Conservation (phyloP, 345 rosid species). For the Arabis hirsuta region DNA sequence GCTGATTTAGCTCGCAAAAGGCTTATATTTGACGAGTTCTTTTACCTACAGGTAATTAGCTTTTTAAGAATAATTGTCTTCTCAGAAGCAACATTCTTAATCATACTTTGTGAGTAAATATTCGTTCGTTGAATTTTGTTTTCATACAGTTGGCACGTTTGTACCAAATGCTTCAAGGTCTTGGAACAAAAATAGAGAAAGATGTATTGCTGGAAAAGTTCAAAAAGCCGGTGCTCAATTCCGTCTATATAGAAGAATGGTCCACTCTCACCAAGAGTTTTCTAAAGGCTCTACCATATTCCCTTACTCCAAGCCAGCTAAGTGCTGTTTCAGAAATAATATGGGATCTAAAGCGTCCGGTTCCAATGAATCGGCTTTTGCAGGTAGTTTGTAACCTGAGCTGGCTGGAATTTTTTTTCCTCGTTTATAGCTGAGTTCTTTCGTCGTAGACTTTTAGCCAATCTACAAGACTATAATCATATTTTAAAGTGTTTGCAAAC, state of each 20-base stretch:
- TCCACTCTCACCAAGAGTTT: conserved; percentile 73
- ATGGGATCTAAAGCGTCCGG: conserved; percentile 87
- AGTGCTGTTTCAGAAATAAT: conserved; percentile 89
- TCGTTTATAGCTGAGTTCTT: background rate
- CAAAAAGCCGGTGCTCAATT: conserved; percentile 63
- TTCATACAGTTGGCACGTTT: conserved; percentile 79
- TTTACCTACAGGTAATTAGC: conserved; percentile 82
- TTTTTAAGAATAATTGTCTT: conserved; percentile 13
- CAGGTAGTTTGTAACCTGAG: conserved; percentile 57
- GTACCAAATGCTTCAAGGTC: conserved; percentile 92
- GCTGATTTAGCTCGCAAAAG: conserved; percentile 97
- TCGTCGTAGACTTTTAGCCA: background rate
- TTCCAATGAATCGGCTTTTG: conserved; percentile 96
- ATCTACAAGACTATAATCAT: background rate
- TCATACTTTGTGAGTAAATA: conserved; percentile 21
- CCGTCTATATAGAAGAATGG: conserved; percentile 71
- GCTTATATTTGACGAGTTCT: conserved; percentile 89
- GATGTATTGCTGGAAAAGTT: conserved; percentile 78
- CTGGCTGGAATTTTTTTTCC: conserved; percentile 2
- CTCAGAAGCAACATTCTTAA: conserved; percentile 29
- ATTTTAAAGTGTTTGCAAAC: conserved; percentile 10
- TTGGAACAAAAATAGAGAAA: conserved; percentile 76
- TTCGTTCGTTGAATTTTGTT: conserved; percentile 7
- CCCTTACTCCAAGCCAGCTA: conserved; percentile 90
- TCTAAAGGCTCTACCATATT: conserved; percentile 79